Evolutionary conservation across 1,284 basidiomycete genomes (phyloP), one percentile per base, ranked within the genome.

Genomic region (Ceratobasidium sp.): DNA sequence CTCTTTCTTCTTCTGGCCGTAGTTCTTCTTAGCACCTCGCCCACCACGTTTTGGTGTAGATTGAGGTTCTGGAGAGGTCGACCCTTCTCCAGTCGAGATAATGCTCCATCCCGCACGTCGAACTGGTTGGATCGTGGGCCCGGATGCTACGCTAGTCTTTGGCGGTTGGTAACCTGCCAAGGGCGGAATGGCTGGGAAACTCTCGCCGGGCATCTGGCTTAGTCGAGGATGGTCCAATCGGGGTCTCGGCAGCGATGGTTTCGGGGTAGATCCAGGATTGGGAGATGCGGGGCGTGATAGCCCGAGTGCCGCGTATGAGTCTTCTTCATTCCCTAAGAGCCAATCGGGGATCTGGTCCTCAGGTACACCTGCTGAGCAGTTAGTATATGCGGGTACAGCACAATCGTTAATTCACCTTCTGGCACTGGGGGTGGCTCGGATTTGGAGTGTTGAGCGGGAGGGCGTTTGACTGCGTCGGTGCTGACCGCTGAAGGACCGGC

Each of bases 271-370:
- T 38, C 17, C 23, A n/a, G 28, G 61, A 46, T 65, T 44, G 13
- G 73, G 62, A 10, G 73, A 54, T 44, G 48, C 20, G 33, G 62
- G 38, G n/a, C 73, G 73, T 6, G 73, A 54, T 13, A 75, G 28
- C 40, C 73, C 73, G 28, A 75, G 57, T 12, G 33, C 50, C 9
- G 61, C 73, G 52, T 75, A 62, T 9, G 73, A 23, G 50, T 75
- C 73, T 46, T 66, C 73, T 6, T n/a, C 62, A 2, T n/a, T 44
- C 9, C 50, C 48, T 12, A 75, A 40, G 2, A 75, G 46, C 73
- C 73, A 75, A 38, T 75, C 73, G 12, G 73, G 73, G 23, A 75
- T 66, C 38, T 75, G 61, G 5, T 75, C 73, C 62, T 74, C 61
- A 40, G 73, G 73, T 9, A 75, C 38, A 4, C 73, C 73, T 75